Conservation (phyloP, 2,329 filamentous ascomycete species). For the Fusarium coffeatum region DNA sequence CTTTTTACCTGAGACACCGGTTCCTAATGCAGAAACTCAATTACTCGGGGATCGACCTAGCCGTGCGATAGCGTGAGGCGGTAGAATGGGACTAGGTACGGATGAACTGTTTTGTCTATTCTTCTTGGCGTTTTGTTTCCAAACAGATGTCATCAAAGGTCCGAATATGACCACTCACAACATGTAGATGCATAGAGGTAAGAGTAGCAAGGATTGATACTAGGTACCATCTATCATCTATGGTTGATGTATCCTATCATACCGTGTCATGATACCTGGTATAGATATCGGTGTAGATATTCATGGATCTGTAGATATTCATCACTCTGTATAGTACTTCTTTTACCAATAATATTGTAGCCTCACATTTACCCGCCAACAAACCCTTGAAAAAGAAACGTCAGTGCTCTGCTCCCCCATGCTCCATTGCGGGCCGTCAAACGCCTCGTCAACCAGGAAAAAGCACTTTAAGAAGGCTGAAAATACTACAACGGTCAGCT, state of each 20-base stretch:
- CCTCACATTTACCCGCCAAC: neutral
- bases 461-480: neutral
- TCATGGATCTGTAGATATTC: neutral
- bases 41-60: neutral
- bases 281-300: neutral
- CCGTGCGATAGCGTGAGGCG: neutral
- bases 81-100: neutral
- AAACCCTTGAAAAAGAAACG: neutral
- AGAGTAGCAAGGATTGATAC: too few relatives aligned
- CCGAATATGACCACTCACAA: too few relatives aligned
- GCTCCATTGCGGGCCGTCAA: neutral
- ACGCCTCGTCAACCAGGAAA: neutral
- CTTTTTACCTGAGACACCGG: slow-evolving; percentile 39
- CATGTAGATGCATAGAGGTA: too few relatives aligned
- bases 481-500: neutral
- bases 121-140: neutral
- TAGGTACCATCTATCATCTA: too few relatives aligned
- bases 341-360: neutral
- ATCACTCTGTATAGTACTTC: neutral
- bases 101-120: neutral
- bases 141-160: neutral
- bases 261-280: neutral
- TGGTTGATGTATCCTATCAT: neutral
- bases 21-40: neutral
- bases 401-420: neutral